phyloP scores from a whole-genome alignment of 345 rosid species.

The Geranium rotundifolium region DNA sequence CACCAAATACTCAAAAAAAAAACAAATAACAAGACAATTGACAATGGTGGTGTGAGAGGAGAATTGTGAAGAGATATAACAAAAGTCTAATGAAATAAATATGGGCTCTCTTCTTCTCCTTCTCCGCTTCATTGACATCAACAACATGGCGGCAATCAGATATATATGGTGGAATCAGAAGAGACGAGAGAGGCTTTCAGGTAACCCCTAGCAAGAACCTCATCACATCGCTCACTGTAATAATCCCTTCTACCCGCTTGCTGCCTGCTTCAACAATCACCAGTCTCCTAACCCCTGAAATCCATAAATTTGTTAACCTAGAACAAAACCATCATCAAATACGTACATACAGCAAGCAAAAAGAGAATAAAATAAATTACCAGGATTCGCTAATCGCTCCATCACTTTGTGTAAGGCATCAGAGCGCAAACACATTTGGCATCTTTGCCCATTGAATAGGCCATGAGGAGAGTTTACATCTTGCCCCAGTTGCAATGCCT shows the following conservation, averaged over 20 bases:
- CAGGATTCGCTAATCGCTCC: constrained; percentile 70
- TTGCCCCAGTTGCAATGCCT: constrained; percentile 79
- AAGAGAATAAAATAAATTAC: constrained; percentile 16
- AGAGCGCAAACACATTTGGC: constrained; percentile 78
- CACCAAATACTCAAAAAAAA: too few species aligned
- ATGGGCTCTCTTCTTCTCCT: too few species aligned
- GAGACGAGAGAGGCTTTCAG: too few species aligned
- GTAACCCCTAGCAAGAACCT: constrained; percentile 37
- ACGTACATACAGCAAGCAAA: too few species aligned
- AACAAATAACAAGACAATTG: too few species aligned
- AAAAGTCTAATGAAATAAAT: too few species aligned
- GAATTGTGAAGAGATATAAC: too few species aligned
- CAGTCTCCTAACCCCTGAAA: constrained; percentile 66
- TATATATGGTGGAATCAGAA: constrained; percentile 11
- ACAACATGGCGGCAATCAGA: too few species aligned
- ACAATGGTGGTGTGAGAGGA: too few species aligned
- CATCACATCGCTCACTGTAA: constrained; percentile 52
- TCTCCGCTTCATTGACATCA: too few species aligned
- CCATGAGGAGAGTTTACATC: constrained; percentile 44
- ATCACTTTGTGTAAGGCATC: constrained; percentile 72
- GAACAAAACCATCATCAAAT: too few species aligned
- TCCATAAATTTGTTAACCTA: too few species aligned
- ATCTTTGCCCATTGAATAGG: constrained; percentile 47
- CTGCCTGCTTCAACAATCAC: constrained; percentile 73
- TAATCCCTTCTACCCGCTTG: constrained; percentile 66